Conservation (phyloP, 2,329 filamentous ascomycete species). For the Raffaelea ambrosiae region DNA sequence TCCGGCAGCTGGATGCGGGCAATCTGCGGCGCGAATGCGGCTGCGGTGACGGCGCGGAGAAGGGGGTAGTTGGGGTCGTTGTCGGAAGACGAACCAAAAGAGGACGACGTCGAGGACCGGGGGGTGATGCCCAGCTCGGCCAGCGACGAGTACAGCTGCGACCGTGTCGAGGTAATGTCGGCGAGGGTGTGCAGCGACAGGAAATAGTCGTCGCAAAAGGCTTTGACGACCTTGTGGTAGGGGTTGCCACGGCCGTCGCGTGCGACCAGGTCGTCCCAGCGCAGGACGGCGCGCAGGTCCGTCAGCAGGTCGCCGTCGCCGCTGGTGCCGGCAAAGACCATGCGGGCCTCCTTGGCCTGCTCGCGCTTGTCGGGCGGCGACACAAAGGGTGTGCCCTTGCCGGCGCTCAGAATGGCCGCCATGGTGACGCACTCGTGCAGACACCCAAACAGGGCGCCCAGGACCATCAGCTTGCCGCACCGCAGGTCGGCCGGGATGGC, state of each 20-base stretch:
- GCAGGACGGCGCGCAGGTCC: slow-evolving; percentile 74
- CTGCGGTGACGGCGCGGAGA: slow-evolving; percentile 62
- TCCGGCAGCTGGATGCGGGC: slow-evolving; percentile 89
- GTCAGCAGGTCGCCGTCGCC: slow-evolving; percentile 84
- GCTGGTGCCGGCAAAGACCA: slow-evolving; percentile 52
- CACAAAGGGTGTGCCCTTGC: slow-evolving; percentile 63
- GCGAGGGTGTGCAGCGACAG: slow-evolving; percentile 74
- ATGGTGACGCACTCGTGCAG: slow-evolving; percentile 83
- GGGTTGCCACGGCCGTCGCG: slow-evolving; percentile 24
- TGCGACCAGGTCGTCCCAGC: slow-evolving; percentile 65
- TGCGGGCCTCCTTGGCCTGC: slow-evolving; percentile 66
- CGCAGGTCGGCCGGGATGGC: slow-evolving; percentile 91
- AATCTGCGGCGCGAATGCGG: slow-evolving; percentile 75
- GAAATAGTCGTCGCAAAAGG: slow-evolving; percentile 81
- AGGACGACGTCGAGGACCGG: slow-evolving; percentile 21
- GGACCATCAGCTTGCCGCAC: slow-evolving; percentile 91
- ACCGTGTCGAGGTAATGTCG: slow-evolving; percentile 79
- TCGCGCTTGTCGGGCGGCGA: slow-evolving; percentile 73
- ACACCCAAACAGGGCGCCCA: slow-evolving; percentile 88
- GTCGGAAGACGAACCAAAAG: slow-evolving; percentile 16
- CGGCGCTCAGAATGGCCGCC: slow-evolving; percentile 78
- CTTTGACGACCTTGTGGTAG: slow-evolving; percentile 54
- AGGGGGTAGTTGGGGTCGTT: slow-evolving; percentile 35
- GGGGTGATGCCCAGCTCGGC: slow-evolving; percentile 73
- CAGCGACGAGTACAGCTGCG: slow-evolving; percentile 78